Conservation (phyloP, 495 filamentous ascomycete species). For the Penicillium antarcticum region DNA sequence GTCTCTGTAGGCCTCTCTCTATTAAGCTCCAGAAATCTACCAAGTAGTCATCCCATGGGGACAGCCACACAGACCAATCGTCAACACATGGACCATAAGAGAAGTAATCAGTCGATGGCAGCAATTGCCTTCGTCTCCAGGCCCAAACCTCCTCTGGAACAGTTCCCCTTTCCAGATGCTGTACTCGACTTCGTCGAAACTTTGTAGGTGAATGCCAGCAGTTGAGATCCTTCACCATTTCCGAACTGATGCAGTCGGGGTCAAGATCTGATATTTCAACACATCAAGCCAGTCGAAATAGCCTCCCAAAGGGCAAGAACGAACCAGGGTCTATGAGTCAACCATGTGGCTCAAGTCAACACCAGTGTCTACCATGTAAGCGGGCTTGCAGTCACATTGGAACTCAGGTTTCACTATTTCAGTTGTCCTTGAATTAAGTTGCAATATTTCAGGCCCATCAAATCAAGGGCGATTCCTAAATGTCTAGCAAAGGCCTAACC, state of each 20-base stretch:
- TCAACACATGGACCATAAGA: background rate
- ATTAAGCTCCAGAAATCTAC: constrained; percentile 4
- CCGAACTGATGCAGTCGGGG: too few species aligned
- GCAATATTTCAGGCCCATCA: too few species aligned
- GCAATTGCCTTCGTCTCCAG: background rate
- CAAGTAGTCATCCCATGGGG: background rate
- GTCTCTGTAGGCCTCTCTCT: background rate
- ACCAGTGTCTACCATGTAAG: too few species aligned
- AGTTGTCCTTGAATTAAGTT: too few species aligned
- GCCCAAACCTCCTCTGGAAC: background rate
- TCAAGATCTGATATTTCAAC: too few species aligned
- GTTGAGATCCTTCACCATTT: too few species aligned
- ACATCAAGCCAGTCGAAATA: background rate
- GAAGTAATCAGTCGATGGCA: background rate
- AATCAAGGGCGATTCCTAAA: too few species aligned
- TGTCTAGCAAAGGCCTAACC: too few species aligned
- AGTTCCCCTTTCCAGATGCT: background rate
- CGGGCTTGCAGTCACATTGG: too few species aligned
- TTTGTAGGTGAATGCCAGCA: too few species aligned
- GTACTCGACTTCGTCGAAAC: background rate
- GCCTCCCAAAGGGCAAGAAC: background rate
- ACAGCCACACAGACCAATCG: constrained; percentile 9
- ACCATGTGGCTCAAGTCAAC: background rate
- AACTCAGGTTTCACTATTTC: too few species aligned
- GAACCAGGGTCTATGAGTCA: background rate